Evolutionary conservation across 805 yeast species (phyloP), one percentile per base, ranked within the genome.

Genomic region (Peterozyma xylosa): DNA sequence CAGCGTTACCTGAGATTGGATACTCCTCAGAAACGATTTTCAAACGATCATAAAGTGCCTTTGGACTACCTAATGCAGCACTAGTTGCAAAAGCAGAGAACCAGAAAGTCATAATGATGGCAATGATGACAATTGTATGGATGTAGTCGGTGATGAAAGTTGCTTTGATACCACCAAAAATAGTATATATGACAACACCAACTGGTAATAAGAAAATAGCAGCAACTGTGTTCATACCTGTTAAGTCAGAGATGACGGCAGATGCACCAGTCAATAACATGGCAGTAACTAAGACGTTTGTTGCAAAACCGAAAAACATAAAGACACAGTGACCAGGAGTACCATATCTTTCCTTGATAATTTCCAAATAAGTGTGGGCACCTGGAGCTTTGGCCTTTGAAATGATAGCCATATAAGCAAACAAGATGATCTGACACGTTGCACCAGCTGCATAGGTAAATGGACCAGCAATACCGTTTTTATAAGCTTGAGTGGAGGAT

Each of bases 201-300:
- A 90, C 64, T 2, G 97, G 96, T 42, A 90, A 71, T 42, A 90
- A 64, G 63, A 85, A 82, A 61, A 88, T 79, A 1, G 89, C 85
- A 7, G 96, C 97, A 34, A 80, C 82, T 3, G 82, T 74, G 60
- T 83, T 69, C 81, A 82, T 80, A 1, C 96, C 96, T 2, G 96
- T 88, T 50, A 90, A 70, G 53, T 82, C 84, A 50, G 65, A 71
- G 44, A 89, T 80, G 6, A 87, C 85, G 1, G 95, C 93, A 38
- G 95, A 80, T 32, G 96, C 96, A 48, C 96, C 96, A 4, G 95
- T 82, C 42, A 90, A 68, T 37, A 90, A 72, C 96, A 88, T 88
- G 3, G 95, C 95, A 30, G 96, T 87, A 46, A 90, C 97, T 48
- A 90, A 70, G 48, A 90, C 78, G 59, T 90, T 90, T 33, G 96